phyloP scores from a whole-genome alignment of 176 grass and related monocot genomes.

The Oryza punctata region DNA sequence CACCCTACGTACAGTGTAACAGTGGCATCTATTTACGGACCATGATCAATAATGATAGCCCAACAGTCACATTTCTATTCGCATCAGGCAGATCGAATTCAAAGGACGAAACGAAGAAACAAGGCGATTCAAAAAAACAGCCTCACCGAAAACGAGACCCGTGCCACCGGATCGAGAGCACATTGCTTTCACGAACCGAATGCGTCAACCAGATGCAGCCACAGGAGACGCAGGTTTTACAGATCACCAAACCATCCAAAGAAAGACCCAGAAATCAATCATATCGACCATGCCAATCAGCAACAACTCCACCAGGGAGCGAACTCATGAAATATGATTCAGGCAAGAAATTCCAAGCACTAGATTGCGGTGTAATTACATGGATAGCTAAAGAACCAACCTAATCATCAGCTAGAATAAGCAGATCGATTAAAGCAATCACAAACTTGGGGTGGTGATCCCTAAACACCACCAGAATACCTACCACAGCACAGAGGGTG shows the following conservation, averaged over 20 bases:
- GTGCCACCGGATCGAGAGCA: conserved; percentile 1
- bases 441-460: conserved; percentile 34
- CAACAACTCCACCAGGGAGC: background rate
- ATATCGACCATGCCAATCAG: background rate
- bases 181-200: conserved; percentile 11
- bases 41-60: background rate
- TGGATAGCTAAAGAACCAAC: conserved; percentile 43
- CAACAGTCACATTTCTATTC: conserved; percentile 12
- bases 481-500: background rate
- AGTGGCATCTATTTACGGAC: conserved; percentile 23
- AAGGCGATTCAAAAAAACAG: conserved; percentile 16
- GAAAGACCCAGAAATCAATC: background rate
- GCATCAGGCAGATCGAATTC: background rate
- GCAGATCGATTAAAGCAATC: conserved; percentile 44
- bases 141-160: conserved; percentile 27
- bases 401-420: conserved; percentile 42
- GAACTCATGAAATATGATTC: background rate
- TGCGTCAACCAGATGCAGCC: background rate
- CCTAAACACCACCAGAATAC: conserved; percentile 48
- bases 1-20: conserved; percentile 17
- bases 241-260: background rate
- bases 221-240: conserved; percentile 1
- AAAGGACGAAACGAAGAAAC: background rate
- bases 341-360: conserved; percentile 2
- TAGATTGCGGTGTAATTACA: conserved; percentile 50